phyloP scores from a whole-genome alignment of 768 basidiomycete genomes.

The Pleurotus cornucopiae region DNA sequence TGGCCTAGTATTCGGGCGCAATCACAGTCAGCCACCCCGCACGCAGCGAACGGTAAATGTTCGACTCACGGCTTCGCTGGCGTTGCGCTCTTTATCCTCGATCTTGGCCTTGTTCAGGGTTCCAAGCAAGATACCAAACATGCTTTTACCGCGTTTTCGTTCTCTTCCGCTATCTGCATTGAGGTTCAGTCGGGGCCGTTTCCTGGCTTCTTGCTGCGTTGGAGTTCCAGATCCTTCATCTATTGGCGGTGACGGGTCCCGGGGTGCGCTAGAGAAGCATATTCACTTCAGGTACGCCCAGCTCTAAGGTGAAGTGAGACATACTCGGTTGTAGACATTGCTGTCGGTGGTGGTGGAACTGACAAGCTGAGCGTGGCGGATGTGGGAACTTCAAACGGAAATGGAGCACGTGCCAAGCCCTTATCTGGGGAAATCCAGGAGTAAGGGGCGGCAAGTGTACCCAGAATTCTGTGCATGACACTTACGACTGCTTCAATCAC shows the following conservation, averaged over 20 bases:
- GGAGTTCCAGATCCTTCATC: slow-evolving; percentile 29
- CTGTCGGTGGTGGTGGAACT: too few species aligned
- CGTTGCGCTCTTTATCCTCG: slow-evolving; percentile 79
- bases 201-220: slow-evolving; percentile 49
- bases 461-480: too few species aligned
- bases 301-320: too few species aligned
- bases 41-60: not conserved
- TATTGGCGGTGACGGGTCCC: not conserved
- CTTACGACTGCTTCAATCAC: too few species aligned
- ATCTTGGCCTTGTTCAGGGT: slow-evolving; percentile 86
- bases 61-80: slow-evolving; percentile 73
- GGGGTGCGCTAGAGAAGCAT: slow-evolving; percentile 12
- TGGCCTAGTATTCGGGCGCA: slow-evolving; percentile 47
- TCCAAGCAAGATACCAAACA: slow-evolving; percentile 81
- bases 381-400: too few species aligned
- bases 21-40: not conserved
- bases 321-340: too few species aligned
- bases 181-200: slow-evolving; percentile 73
- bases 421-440: too few species aligned
- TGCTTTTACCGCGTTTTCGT: slow-evolving; percentile 81
- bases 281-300: too few species aligned
- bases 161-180: slow-evolving; percentile 46
- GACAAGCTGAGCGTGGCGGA: too few species aligned
- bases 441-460: too few species aligned
- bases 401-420: too few species aligned